Percentiles rank a stretch among this genome's conserved stretches.
These are phyloP conservation scores for Plasmodium billcollinsi DNA, from an alignment of 169 alveolate genomes.

Conservation along the genomic window DNA sequence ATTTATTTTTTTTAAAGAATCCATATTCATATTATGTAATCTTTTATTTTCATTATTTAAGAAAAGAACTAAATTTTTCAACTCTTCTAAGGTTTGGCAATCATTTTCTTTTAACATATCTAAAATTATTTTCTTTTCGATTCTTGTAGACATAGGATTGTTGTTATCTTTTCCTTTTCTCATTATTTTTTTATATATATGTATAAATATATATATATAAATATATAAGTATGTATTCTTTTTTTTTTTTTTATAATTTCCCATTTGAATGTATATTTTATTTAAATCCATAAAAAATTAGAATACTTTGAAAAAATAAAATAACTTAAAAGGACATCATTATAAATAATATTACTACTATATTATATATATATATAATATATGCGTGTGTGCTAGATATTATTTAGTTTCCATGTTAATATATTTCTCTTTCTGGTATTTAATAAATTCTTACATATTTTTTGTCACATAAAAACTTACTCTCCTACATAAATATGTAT, in stretches of 20 bases:
- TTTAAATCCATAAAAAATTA: too few relatives aligned
- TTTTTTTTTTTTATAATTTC: neutral
- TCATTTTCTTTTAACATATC: conserved; percentile 66
- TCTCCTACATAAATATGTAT: too few relatives aligned
- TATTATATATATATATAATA: too few relatives aligned
- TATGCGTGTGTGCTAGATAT: too few relatives aligned
- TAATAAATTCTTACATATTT: too few relatives aligned
- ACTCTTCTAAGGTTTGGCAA: conserved; percentile 60
- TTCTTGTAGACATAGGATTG: conserved; percentile 8
- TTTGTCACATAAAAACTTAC: too few relatives aligned
- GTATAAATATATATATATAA: neutral
- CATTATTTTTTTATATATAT: neutral
- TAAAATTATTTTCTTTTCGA: conserved; percentile 29
- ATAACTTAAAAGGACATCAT: too few relatives aligned
- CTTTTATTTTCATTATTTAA: conserved; percentile 65
- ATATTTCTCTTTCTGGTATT: too few relatives aligned
- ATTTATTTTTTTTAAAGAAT: conserved; percentile 41
- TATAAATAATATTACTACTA: too few relatives aligned
- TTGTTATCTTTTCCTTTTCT: conserved; percentile 1
- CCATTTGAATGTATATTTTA: neutral
- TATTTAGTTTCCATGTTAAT: too few relatives aligned
- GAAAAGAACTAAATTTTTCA: conserved; percentile 46
- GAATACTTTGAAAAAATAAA: too few relatives aligned
- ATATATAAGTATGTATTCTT: neutral
- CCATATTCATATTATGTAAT: conserved; percentile 50